Evolutionary conservation across 768 basidiomycete genomes (phyloP).

Genomic region (Boletus rex-veris): DNA sequence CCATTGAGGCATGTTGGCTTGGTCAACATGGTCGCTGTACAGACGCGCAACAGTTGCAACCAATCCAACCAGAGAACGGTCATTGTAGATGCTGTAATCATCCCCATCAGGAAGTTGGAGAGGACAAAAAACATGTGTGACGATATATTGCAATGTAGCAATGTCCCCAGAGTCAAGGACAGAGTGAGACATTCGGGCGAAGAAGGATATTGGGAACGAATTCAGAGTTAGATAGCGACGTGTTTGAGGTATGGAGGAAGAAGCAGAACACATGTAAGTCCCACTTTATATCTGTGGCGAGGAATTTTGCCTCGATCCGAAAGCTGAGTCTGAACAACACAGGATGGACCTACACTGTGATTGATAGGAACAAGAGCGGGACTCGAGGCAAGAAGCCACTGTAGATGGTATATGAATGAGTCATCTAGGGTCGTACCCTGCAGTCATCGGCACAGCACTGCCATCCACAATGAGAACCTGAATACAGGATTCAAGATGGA

Average conservation of each 20-base stretch:
- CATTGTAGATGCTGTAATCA: conserved; percentile 27
- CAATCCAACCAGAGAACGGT: conserved; percentile 26
- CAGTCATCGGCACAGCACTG: too few relatives aligned
- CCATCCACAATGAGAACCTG: too few relatives aligned
- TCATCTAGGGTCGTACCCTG: too few relatives aligned
- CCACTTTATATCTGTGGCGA: not conserved
- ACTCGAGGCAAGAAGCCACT: not conserved
- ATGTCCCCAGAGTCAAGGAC: not conserved
- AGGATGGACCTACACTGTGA: not conserved
- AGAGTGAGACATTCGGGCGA: not conserved
- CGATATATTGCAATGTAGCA: conserved; percentile 25
- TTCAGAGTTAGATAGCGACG: too few relatives aligned
- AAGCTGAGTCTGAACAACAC: conserved; percentile 4
- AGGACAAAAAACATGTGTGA: conserved; percentile 44
- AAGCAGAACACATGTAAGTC: not conserved
- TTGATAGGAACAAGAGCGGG: not conserved
- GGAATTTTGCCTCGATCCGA: not conserved
- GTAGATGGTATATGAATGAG: too few relatives aligned
- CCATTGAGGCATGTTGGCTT: conserved; percentile 26
- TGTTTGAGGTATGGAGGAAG: too few relatives aligned
- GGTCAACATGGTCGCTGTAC: conserved; percentile 13
- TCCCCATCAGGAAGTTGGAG: conserved; percentile 38
- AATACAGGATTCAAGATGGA: too few relatives aligned
- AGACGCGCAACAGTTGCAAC: conserved; percentile 16
- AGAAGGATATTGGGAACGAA: not conserved